Evolutionary conservation across 805 yeast genomes (phyloP), one percentile per base, ranked within the genome.

Genomic region (Ogataea zsoltii): DNA sequence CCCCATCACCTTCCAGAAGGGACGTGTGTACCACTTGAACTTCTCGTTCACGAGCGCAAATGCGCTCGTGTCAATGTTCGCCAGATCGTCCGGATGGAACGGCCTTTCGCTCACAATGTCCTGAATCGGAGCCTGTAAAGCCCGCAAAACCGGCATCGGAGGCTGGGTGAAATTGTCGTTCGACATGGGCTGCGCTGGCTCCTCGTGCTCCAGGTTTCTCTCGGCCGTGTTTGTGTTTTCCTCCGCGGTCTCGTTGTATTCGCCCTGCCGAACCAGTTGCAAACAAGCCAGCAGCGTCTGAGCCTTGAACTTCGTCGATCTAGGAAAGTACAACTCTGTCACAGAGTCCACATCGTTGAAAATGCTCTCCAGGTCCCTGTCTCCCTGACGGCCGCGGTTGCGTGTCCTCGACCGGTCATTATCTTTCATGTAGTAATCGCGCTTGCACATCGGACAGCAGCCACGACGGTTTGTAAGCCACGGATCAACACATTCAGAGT

Each of bases 371-470:
- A 62, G 38, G 15, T 53, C 58, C 35, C 56, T 40, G 41, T 59
- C 44, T 41, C 61, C 51, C 51, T 54, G 41, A 33, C 50, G 30
- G 31, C 47, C 41, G 38, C 45, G 23, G 19, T 39, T 16, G 11
- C 26, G 18, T 11, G 37, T 40, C 15, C 28, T 19, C 23, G 49
- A 39, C 13, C 45, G 40, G 25, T 45, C 46, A 4, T 50, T 53
- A 41, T 64, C 70, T 48, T 70, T 71, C 58, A 69, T 68, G 56
- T 73, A 79, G 60, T 82, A 83, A 60, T 82, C 89, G 26, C 83
- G 68, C 57, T 87, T 85, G 65, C 96, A 88, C 71, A 83, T 80
- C 7, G 96, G 96, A 61, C 96, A 88, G 55, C 88, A 83, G 0
- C 90, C 91, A 38, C 85, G 75, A 53, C 92, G 70, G 51, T 78